Evolutionary conservation across 2,329 filamentous ascomycete species (phyloP).

Genomic region (Fusarium secorum): DNA sequence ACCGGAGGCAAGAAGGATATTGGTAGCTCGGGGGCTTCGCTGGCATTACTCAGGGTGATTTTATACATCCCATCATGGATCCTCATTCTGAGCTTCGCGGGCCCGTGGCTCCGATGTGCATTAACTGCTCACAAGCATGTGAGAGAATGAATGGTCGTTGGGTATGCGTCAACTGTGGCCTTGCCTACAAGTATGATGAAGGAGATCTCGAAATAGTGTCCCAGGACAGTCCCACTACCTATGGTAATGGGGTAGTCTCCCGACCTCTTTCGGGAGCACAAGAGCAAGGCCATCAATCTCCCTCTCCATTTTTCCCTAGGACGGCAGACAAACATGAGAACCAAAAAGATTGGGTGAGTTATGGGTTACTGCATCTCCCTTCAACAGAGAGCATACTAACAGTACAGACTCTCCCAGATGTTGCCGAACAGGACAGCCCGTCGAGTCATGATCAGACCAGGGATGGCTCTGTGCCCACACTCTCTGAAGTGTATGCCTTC

Average conservation of each 20-base stretch:
- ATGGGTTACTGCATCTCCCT: neutral
- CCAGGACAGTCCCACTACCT: neutral
- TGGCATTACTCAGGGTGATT: neutral
- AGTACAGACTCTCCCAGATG: neutral
- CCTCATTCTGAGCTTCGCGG: neutral
- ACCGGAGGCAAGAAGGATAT: neutral
- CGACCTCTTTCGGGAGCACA: neutral
- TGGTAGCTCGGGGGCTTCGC: neutral
- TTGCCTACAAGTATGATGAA: neutral
- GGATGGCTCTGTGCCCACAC: neutral
- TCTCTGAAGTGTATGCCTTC: neutral
- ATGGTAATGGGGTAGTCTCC: neutral
- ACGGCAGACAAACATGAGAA: neutral
- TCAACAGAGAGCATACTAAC: neutral
- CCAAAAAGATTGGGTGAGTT: neutral
- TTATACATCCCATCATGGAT: neutral
- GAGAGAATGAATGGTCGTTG: neutral
- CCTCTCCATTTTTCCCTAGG: neutral
- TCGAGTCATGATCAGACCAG: neutral
- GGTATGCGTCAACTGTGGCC: neutral
- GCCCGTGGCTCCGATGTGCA: neutral
- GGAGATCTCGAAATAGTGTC: too few relatives aligned
- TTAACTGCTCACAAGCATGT: neutral
- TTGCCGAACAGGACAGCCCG: neutral
- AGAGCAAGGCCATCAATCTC: neutral